Percentiles rank a stretch among this genome's conserved stretches.
Evolutionary conservation across 495 filamentous ascomycete genomes (phyloP).

Genomic region (Neurospora tetrasperma): DNA sequence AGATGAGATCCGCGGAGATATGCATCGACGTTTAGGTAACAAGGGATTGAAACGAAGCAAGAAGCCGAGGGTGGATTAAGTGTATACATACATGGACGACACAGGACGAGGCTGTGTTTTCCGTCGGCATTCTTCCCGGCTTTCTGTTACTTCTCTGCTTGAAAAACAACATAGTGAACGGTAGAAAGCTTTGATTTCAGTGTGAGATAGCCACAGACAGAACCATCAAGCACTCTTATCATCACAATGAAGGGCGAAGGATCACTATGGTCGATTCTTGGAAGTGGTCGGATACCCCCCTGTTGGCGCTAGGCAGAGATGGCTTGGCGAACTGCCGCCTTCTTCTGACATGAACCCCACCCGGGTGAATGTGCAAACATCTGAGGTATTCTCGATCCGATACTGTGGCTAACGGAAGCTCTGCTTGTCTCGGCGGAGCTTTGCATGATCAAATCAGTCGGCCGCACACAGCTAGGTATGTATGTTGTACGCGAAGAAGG

Average conservation of each 20-base stretch:
- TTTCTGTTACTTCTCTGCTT: neutral
- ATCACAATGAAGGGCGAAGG: neutral
- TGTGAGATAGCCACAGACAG: neutral
- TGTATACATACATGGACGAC: neutral
- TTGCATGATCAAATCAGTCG: neutral
- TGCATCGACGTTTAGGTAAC: neutral
- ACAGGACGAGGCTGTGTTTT: neutral
- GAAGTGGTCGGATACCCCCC: neutral
- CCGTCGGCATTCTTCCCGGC: neutral
- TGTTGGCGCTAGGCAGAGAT: neutral
- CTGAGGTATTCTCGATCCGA: neutral
- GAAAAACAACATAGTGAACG: neutral
- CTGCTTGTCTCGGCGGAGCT: neutral
- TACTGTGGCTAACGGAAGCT: neutral
- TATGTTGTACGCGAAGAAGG: neutral
- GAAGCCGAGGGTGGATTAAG: neutral
- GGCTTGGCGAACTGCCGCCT: neutral
- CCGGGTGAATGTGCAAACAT: neutral
- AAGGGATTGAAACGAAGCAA: neutral
- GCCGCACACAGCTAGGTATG: neutral
- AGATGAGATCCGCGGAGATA: neutral
- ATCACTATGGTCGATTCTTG: neutral
- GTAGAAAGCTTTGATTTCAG: neutral
- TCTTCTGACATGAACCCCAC: neutral
- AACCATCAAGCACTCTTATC: neutral